A percentile compares a stretch with the other conserved stretches of the same genome.
Evolutionary conservation across 345 rosid species (phyloP).

Genomic region (Bruguiera parviflora): DNA sequence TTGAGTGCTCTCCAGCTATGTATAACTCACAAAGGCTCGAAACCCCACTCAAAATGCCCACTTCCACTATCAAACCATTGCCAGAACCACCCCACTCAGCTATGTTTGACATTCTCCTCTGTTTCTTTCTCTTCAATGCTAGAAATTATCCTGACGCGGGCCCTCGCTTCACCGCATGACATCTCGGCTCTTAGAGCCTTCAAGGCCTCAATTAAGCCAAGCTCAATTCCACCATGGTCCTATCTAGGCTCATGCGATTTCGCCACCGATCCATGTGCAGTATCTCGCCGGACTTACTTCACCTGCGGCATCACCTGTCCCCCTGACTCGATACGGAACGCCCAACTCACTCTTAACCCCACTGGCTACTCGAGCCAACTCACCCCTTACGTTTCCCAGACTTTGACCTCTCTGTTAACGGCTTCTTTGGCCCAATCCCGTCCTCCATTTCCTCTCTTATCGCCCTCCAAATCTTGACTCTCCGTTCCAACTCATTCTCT

Average conservation of each 20-base stretch:
- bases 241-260: conserved; percentile 76
- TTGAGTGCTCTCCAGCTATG: background rate
- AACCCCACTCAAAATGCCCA: background rate
- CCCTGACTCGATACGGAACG: conserved; percentile 46
- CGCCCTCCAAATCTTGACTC: conserved; percentile 49
- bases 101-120: background rate
- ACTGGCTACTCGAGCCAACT: conserved; percentile 74
- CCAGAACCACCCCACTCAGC: too few relatives aligned
- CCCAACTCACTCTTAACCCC: conserved; percentile 72
- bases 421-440: conserved; percentile 61
- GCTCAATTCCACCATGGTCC: conserved; percentile 54
- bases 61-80: too few relatives aligned
- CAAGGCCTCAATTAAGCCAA: conserved; percentile 49
- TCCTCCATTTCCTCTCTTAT: conserved; percentile 55
- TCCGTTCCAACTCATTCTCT: conserved; percentile 71
- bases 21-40: background rate
- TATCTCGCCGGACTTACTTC: conserved; percentile 69
- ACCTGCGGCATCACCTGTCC: conserved; percentile 62
- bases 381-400: conserved; percentile 51
- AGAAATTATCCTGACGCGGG: background rate
- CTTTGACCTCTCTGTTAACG: conserved; percentile 75
- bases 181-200: conserved; percentile 59
- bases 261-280: conserved; percentile 55
- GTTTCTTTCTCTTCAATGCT: background rate
- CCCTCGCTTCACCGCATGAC: conserved; percentile 33